Evolutionary conservation across 805 yeast species (phyloP), one percentile per base, ranked within the genome.

Genomic region (Wickerhamomyces chambardii): DNA sequence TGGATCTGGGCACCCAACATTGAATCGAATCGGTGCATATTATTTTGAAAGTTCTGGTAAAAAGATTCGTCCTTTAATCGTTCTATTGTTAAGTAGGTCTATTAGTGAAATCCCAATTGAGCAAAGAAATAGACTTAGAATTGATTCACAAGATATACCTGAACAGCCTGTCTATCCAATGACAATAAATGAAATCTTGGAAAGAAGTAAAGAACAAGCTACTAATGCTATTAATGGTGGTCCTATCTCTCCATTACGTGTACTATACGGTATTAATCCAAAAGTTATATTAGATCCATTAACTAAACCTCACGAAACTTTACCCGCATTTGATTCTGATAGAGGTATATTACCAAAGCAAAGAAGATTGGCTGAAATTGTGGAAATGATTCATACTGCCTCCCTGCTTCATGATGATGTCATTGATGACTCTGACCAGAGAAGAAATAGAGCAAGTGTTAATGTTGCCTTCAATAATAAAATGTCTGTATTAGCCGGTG

Each of bases 371-470:
- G 97, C 98, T 1, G 98, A 92, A 61, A 90, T 92, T 49, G 95
- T 90, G 9, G 98, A 92, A 61, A 84, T 92, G 95, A 92, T 92
- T 45, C 98, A 92, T 58, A 92, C 97, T 1, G 97, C 98, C 4
- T 83, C 95, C 11, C 63, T 92, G 44, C 69, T 92, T 36, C 98
- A 92, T 57, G 98, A 92, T 60, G 98, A 92, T 57, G 98, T 92
- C 41, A 90, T 92, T 48, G 98, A 92, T 61, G 67, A 72, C 51
- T 76, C 89, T 0, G 97, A 84, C 50, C 73, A 90, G 25, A 70
- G 98, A 55, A 70, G 98, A 44, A 95, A 95, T 30, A 72, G 84
- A 51, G 94, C 94, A 17, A 75, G 84, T 43, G 97, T 97, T 1
- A 92, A 92, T 60, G 70, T 81, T 40, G 96, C 96, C 8, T 92